Evolutionary conservation across 2,329 filamentous ascomycete species (phyloP).

Genomic region (Pseudofabraea citricarpa): DNA sequence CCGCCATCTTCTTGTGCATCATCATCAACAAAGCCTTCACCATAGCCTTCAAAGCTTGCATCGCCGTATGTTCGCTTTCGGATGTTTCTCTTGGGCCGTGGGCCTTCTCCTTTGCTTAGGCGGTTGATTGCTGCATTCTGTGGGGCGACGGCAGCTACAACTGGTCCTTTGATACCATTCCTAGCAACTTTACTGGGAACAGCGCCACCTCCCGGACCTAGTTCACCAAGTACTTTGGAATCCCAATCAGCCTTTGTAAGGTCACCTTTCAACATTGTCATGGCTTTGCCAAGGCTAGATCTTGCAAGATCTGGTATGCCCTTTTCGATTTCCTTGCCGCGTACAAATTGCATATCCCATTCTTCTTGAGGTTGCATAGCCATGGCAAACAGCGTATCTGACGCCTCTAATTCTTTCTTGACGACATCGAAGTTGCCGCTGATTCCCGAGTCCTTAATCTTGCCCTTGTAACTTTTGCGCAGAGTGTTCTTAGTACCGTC

Average conservation of each 20-base stretch:
- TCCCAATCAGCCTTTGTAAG: constrained; percentile 54
- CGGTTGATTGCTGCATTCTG: constrained; percentile 10
- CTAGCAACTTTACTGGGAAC: background rate
- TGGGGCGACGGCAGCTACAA: constrained; percentile 1
- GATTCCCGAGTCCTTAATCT: constrained; percentile 59
- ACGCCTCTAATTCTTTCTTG: constrained; percentile 48
- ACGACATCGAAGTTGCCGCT: constrained; percentile 56
- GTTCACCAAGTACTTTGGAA: constrained; percentile 51
- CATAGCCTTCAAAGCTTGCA: constrained; percentile 69
- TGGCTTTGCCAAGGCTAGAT: constrained; percentile 43
- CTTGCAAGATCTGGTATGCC: constrained; percentile 44
- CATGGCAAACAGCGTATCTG: constrained; percentile 49
- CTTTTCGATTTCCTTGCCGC: constrained; percentile 48
- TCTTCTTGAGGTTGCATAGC: constrained; percentile 47
- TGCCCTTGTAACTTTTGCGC: constrained; percentile 64
- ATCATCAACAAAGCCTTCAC: constrained; percentile 66
- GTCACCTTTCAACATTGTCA: constrained; percentile 52
- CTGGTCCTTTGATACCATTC: background rate
- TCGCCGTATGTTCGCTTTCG: constrained; percentile 77
- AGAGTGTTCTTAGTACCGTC: constrained; percentile 64
- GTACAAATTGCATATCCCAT: constrained; percentile 50
- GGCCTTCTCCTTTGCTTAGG: constrained; percentile 17
- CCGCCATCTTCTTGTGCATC: constrained; percentile 46
- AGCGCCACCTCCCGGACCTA: constrained; percentile 25
- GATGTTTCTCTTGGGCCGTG: constrained; percentile 57